Conservation (phyloP, 805 yeast species). For the Cephaloascus fragrans region DNA sequence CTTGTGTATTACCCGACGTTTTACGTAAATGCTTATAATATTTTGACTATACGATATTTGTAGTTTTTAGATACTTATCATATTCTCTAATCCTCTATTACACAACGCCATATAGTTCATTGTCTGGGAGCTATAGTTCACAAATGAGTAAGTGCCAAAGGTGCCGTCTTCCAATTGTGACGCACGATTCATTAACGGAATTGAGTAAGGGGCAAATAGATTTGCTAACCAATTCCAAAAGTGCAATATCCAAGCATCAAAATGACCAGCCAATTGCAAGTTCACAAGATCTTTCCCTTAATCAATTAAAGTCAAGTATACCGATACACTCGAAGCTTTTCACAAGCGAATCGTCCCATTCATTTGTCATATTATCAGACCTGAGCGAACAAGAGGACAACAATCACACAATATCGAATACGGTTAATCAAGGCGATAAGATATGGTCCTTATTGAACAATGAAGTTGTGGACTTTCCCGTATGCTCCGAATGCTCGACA, state of each 20-base stretch:
- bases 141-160: slow-evolving; percentile 41
- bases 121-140: no score
- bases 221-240: slow-evolving; percentile 32
- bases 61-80: no score
- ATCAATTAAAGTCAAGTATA: neutral
- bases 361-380: slow-evolving; percentile 12
- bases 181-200: slow-evolving; percentile 46
- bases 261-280: neutral
- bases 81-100: no score
- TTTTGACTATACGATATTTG: no score
- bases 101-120: no score
- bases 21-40: no score
- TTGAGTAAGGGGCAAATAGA: slow-evolving; percentile 46
- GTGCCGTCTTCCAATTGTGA: slow-evolving; percentile 47
- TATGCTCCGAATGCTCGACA: slow-evolving; percentile 80
- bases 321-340: neutral
- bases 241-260: no score
- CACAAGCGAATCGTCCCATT: slow-evolving; percentile 5
- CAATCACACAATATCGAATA: slow-evolving; percentile 29
- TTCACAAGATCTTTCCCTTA: neutral
- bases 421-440: slow-evolving; percentile 45
- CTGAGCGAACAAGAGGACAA: slow-evolving; percentile 2
- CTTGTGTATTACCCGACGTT: no score
- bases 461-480: slow-evolving; percentile 75
- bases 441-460: slow-evolving; percentile 62